phyloP scores from a whole-genome alignment of 192 early-diverging fungal species.

The Kappamyces sp. region DNA sequence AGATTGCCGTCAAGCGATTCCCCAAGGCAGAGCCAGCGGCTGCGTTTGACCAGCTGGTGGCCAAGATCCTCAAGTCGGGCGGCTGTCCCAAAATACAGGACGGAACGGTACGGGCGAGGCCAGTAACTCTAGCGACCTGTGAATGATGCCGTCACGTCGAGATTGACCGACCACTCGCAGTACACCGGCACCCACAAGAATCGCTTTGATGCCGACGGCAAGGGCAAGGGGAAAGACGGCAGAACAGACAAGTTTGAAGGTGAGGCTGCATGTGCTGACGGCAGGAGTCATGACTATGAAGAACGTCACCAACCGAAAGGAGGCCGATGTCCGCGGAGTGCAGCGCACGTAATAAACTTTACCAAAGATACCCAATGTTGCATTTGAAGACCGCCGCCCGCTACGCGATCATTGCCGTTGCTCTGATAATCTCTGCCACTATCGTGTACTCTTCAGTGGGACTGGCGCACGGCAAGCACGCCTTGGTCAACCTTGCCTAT shows the following conservation, averaged over 20 bases:
- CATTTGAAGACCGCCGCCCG: no score
- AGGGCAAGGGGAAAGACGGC: constrained; percentile 16
- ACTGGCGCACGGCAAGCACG: no score
- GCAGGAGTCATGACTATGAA: not conserved
- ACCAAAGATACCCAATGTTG: no score
- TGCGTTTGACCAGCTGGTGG: not conserved
- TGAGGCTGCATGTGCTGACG: no score
- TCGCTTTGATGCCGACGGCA: constrained; percentile 19
- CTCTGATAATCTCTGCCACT: no score
- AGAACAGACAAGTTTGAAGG: no score
- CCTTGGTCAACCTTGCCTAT: no score
- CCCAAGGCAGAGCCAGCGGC: not conserved
- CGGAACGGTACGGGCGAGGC: not conserved
- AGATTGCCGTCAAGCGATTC: constrained; percentile 5
- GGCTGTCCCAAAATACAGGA: not conserved
- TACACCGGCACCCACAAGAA: constrained; percentile 26
- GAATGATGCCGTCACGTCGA: not conserved
- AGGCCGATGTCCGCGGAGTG: constrained; percentile 11
- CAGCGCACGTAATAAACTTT: no score
- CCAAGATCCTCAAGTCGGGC: constrained; percentile 3
- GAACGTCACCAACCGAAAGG: constrained; percentile 1
- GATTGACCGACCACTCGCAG: constrained; percentile 9
- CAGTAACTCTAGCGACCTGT: not conserved
- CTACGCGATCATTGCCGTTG: no score
- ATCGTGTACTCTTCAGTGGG: no score